phyloP scores from a whole-genome alignment of 306 rosid species.

The Glycine latifolia region DNA sequence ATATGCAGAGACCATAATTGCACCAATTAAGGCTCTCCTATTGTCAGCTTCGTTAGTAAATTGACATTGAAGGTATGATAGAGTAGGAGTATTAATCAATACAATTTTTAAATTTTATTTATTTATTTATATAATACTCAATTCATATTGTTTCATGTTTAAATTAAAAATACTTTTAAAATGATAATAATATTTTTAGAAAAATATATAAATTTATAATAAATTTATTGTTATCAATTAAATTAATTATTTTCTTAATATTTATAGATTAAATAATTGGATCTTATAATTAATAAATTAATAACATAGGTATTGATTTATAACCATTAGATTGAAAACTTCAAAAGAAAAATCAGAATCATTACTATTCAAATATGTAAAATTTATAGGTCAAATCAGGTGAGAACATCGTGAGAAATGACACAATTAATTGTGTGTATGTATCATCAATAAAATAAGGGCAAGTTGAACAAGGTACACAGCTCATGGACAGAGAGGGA shows the following conservation, averaged over 20 bases:
- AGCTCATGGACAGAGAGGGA: constrained; percentile 11
- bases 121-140: too few species aligned
- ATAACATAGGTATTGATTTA: background rate
- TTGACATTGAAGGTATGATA: constrained; percentile 8
- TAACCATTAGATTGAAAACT: constrained; percentile 19
- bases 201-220: too few species aligned
- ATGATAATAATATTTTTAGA: too few species aligned
- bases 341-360: background rate
- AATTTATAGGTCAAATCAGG: background rate
- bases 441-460: constrained; percentile 1
- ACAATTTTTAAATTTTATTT: too few species aligned
- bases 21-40: constrained; percentile 30
- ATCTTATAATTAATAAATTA: too few species aligned
- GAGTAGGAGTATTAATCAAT: background rate
- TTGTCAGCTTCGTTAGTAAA: constrained; percentile 43
- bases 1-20: constrained; percentile 43
- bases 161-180: too few species aligned
- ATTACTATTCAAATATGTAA: background rate
- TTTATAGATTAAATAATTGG: too few species aligned
- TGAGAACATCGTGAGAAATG: background rate
- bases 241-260: too few species aligned
- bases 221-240: too few species aligned
- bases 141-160: too few species aligned
- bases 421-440: background rate
- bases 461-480: constrained; percentile 12